Conservation (phyloP, 768 basidiomycete genomes). For the Psilocybe tampanensis region DNA sequence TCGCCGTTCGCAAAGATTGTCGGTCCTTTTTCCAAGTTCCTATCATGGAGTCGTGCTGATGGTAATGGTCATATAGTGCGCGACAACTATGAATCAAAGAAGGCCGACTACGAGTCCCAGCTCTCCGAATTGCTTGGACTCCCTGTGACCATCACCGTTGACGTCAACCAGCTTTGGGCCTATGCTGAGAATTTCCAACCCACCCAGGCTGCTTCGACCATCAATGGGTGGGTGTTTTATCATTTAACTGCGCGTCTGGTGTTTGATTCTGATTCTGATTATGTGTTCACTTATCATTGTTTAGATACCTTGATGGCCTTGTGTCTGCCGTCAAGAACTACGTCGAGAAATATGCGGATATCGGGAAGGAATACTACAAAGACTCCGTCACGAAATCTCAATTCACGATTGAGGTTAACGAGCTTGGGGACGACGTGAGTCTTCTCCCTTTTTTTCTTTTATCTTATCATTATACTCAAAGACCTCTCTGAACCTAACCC, state of each 20-base stretch:
- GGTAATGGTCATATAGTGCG: constrained; percentile 28
- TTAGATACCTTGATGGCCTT: constrained; percentile 41
- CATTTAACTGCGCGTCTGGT: not conserved
- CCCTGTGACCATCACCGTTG: constrained; percentile 34
- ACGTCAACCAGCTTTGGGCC: constrained; percentile 37
- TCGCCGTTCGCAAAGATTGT: constrained; percentile 40
- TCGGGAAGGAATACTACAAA: constrained; percentile 40
- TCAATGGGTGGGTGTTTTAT: constrained; percentile 23
- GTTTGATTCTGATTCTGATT: not conserved
- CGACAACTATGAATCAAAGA: constrained; percentile 39
- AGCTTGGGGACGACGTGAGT: constrained; percentile 29
- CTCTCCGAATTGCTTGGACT: constrained; percentile 31
- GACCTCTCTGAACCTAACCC: not conserved
- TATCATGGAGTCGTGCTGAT: not conserved
- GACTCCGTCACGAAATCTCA: constrained; percentile 36
- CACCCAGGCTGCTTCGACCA: constrained; percentile 24
- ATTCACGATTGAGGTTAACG: constrained; percentile 35
- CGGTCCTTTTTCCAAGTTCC: constrained; percentile 9
- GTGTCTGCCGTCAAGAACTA: constrained; percentile 31
- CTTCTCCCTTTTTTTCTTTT: too few species aligned
- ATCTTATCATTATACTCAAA: not conserved
- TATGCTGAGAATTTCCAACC: constrained; percentile 27
- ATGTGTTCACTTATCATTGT: not conserved
- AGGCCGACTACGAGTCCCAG: constrained; percentile 33
- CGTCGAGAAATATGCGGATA: constrained; percentile 33